Percentiles rank a stretch among this genome's conserved stretches.
These are phyloP conservation scores for Cladosporium sp. DNA, from an alignment of 2,329 filamentous ascomycete genomes.

Conservation along the genomic window DNA sequence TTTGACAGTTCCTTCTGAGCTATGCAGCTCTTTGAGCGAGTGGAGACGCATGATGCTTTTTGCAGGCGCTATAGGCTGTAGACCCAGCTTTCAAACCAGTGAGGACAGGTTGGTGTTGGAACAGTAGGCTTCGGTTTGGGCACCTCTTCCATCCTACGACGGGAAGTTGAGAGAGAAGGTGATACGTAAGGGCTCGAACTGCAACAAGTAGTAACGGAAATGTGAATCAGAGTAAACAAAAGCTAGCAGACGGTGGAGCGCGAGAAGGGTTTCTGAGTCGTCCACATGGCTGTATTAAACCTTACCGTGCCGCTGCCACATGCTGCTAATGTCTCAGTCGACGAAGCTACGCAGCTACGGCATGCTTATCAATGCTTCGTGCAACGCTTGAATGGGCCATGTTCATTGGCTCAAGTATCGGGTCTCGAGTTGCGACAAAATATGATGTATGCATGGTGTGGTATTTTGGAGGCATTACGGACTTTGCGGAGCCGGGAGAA, in stretches of 20 bases:
- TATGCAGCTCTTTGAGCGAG: slow-evolving; percentile 34
- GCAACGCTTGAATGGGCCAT: neutral
- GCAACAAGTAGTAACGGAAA: too few species aligned
- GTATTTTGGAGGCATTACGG: neutral
- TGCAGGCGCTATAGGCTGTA: neutral
- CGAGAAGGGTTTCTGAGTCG: too few species aligned
- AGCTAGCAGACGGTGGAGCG: too few species aligned
- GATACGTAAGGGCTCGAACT: too few species aligned
- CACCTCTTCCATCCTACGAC: slow-evolving; percentile 7
- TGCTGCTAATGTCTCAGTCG: too few species aligned
- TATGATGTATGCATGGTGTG: slow-evolving; percentile 4
- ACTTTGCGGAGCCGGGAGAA: slow-evolving; percentile 3
- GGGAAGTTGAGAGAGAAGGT: neutral
- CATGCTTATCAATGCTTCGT: slow-evolving; percentile 11
- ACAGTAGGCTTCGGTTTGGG: slow-evolving; percentile 1
- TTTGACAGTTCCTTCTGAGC: slow-evolving; percentile 36
- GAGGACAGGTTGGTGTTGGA: slow-evolving; percentile 2
- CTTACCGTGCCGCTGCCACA: too few species aligned
- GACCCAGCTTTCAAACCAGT: slow-evolving; percentile 10
- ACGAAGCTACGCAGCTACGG: neutral
- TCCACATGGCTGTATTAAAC: too few species aligned
- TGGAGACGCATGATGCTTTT: slow-evolving; percentile 28
- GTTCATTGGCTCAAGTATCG: neutral
- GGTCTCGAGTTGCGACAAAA: too few species aligned
- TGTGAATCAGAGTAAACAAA: too few species aligned